These are phyloP conservation scores for Malassezia japonica DNA, from an alignment of 1,284 basidiomycete species.

Conservation along the genomic window DNA sequence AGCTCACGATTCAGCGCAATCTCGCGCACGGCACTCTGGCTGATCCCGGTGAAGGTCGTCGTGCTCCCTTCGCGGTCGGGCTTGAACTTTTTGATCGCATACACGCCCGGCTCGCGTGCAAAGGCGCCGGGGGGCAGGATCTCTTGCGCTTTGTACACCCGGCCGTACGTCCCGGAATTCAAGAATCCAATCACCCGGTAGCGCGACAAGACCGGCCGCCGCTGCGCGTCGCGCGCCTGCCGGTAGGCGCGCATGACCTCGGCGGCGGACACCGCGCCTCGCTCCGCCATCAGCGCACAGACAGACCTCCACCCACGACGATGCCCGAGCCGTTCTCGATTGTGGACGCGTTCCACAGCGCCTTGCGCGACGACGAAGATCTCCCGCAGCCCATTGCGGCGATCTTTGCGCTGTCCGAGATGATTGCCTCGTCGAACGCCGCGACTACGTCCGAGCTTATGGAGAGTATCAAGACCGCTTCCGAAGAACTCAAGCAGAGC, in stretches of 20 bases:
- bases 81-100: conserved; percentile 99
- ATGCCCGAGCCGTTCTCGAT: conserved; percentile 27
- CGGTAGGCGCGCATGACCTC: conserved; percentile 40
- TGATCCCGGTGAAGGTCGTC: conserved; percentile 83
- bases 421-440: conserved; percentile 66
- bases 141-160: conserved; percentile 78
- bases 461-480: conserved; percentile 66
- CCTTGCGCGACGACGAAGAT: conserved; percentile 50
- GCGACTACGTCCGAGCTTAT: conserved; percentile 85
- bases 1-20: conserved; percentile 95
- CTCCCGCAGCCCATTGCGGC: conserved; percentile 79
- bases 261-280: conserved; percentile 4
- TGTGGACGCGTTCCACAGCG: conserved; percentile 27
- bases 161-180: conserved; percentile 91
- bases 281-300: not conserved
- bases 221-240: conserved; percentile 26
- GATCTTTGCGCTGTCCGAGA: conserved; percentile 67
- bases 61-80: conserved; percentile 64
- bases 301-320: conserved; percentile 3
- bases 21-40: conserved; percentile 89
- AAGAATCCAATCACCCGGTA: conserved; percentile 94
- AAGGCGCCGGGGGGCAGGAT: conserved; percentile 48
- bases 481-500: conserved; percentile 58
- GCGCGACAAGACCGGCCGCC: conserved; percentile 29
- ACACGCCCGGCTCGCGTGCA: conserved; percentile 42